A percentile compares a stretch with the other conserved stretches of the same genome.
Conservation (phyloP, 116 monocot species). For the Dioscorea cayenensis region DNA sequence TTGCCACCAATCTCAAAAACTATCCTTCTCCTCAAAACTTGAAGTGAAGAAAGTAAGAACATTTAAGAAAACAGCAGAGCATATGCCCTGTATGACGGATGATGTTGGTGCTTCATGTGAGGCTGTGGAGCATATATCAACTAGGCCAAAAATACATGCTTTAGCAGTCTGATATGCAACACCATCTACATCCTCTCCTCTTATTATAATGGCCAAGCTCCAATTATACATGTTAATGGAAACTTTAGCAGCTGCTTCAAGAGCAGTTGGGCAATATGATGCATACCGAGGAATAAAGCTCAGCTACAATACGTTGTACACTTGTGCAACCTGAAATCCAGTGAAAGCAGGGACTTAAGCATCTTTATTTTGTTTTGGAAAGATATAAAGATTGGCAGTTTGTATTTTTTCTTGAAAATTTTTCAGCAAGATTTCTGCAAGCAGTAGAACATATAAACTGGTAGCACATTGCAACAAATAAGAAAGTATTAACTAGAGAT, state of each 20-base stretch:
- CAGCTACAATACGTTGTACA: constrained; percentile 77
- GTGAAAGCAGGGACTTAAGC: neutral
- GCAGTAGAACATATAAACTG: too few relatives aligned
- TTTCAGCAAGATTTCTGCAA: too few relatives aligned
- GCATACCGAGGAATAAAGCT: constrained; percentile 89
- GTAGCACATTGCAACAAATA: too few relatives aligned
- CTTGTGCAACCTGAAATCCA: constrained; percentile 70
- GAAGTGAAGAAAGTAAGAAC: constrained; percentile 75
- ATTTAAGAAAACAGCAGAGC: constrained; percentile 62
- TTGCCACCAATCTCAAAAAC: constrained; percentile 38
- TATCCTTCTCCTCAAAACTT: constrained; percentile 61
- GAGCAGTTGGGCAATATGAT: constrained; percentile 80
- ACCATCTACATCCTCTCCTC: constrained; percentile 73
- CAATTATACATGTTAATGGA: constrained; percentile 90
- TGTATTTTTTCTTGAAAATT: neutral
- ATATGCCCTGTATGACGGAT: constrained; percentile 72
- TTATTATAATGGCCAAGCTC: constrained; percentile 62
- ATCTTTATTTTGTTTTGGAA: neutral
- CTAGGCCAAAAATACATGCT: constrained; percentile 80
- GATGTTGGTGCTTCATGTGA: constrained; percentile 72
- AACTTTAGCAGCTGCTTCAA: constrained; percentile 81
- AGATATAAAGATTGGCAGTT: neutral
- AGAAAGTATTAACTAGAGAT: too few relatives aligned
- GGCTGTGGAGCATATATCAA: constrained; percentile 81
- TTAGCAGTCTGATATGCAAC: constrained; percentile 83